Conservation (phyloP, 2,329 filamentous ascomycete species). For the Pyricularia pennisetigena region DNA sequence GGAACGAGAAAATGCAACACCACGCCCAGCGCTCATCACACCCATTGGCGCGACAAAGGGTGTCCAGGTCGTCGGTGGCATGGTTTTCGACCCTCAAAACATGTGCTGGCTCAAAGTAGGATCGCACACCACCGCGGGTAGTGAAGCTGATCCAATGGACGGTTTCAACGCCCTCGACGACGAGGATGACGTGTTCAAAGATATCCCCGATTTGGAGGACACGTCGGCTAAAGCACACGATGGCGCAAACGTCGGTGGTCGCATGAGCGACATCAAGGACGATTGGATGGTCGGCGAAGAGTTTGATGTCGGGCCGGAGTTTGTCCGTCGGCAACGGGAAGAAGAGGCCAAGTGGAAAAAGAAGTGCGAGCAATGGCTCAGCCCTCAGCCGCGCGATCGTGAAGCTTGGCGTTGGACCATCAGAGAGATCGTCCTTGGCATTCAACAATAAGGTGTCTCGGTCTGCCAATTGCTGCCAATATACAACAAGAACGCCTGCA, state of each 20-base stretch:
- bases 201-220: slow-evolving; percentile 87
- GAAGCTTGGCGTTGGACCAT: slow-evolving; percentile 72
- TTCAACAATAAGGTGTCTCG: neutral
- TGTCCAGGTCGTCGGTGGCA: slow-evolving; percentile 90
- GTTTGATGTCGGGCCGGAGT: slow-evolving; percentile 94
- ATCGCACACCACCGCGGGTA: slow-evolving; percentile 23
- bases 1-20: slow-evolving; percentile 49
- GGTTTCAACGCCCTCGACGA: slow-evolving; percentile 66
- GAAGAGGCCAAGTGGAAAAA: slow-evolving; percentile 88
- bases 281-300: slow-evolving; percentile 89
- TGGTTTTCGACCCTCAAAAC: slow-evolving; percentile 94
- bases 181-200: slow-evolving; percentile 89
- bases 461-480: neutral
- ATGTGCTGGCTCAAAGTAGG: slow-evolving; percentile 95
- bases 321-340: slow-evolving; percentile 77
- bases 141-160: slow-evolving; percentile 48
- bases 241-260: slow-evolving; percentile 32
- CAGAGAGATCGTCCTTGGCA: slow-evolving; percentile 39
- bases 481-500: neutral
- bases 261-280: slow-evolving; percentile 54
- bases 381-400: slow-evolving; percentile 42
- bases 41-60: slow-evolving; percentile 79
- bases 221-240: slow-evolving; percentile 38
- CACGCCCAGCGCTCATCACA: slow-evolving; percentile 74
- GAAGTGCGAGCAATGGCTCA: slow-evolving; percentile 81